A percentile compares a stretch with the other conserved stretches of the same genome.
These are phyloP conservation scores for Penicillium sp. DNA, from an alignment of 2,329 filamentous ascomycete genomes.

Conservation along the genomic window DNA sequence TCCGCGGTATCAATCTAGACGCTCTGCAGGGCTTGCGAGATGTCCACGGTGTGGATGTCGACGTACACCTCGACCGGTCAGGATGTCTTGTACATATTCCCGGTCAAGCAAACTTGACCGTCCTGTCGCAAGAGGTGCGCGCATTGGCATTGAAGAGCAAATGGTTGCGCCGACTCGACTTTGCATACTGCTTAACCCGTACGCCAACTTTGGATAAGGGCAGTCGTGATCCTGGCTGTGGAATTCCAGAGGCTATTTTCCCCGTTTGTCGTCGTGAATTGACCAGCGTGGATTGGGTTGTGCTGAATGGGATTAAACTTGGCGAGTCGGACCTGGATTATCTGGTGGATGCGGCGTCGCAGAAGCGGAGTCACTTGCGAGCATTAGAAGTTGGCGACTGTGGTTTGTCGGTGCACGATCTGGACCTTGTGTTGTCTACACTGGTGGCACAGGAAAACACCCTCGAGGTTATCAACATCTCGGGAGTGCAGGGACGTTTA, in stretches of 20 bases:
- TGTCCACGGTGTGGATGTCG: slow-evolving; percentile 64
- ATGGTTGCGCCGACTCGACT: slow-evolving; percentile 68
- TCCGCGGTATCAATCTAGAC: slow-evolving; percentile 69
- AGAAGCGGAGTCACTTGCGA: slow-evolving; percentile 68
- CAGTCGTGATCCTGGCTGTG: slow-evolving; percentile 67
- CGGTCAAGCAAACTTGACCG: slow-evolving; percentile 60
- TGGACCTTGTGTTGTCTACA: slow-evolving; percentile 67
- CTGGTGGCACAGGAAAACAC: slow-evolving; percentile 70
- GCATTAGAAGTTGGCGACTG: slow-evolving; percentile 72
- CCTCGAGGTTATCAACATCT: slow-evolving; percentile 70
- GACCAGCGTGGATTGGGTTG: slow-evolving; percentile 74
- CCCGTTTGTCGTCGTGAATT: slow-evolving; percentile 70
- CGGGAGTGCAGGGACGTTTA: slow-evolving; percentile 69
- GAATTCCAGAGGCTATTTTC: slow-evolving; percentile 72
- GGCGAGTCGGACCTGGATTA: slow-evolving; percentile 72
- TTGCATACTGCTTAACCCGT: slow-evolving; percentile 65
- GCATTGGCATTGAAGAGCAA: slow-evolving; percentile 71
- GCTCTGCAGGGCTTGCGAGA: slow-evolving; percentile 67
- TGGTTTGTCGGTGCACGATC: slow-evolving; percentile 55
- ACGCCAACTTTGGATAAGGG: slow-evolving; percentile 58
- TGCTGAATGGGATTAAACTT: slow-evolving; percentile 71
- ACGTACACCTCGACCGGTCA: slow-evolving; percentile 66
- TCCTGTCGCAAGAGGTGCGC: slow-evolving; percentile 72
- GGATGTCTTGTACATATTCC: slow-evolving; percentile 60
- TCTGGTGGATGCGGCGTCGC: slow-evolving; percentile 70